Base-by-base conservation (phyloP, 2,329 filamentous ascomycete species). In the Aulographum hederae region DNA sequence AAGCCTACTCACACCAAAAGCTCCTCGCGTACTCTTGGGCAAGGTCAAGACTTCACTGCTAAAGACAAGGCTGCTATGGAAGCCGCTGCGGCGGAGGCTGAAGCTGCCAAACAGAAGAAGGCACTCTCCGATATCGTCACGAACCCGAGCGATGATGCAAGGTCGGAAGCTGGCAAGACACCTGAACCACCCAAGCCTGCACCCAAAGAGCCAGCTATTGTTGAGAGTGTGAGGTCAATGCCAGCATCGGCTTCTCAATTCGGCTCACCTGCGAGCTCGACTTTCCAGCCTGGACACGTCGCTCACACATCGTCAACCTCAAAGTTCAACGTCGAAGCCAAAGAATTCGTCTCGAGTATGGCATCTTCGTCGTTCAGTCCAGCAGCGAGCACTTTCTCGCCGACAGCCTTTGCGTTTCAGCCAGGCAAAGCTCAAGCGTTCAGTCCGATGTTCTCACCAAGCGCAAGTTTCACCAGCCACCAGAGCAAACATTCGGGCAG, bases 331-430 rank as follows among this genome's bases (percentile, higher is more conserved):
- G 84, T 91, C 18, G 71, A 77, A 38, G 86, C 86, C 0, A 78
- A 84, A 29, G 81, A 89, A 46, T 94, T 94, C 61, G 81, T 89
- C 46, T 94, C 94, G 61, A 66, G 76, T 32, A n/a, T n/a, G n/a
- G 62, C 63, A 3, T 51, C 46, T 14, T 28, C 15, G 13, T 25
- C 21, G 43, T 86, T 86, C 53, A 66, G 76, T 34, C 67, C 69
- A 5, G 52, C 52, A 21, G 56, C 56, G 12, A 57, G 61, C 2
- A 47, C 47, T 26, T 54, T 56, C 37, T 50, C 59, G 2, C 61
- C 61, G 12, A 53, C 54, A 4, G 44, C 43, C 28, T 50, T 51
- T 30, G 39, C 39, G 8, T 63, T 65, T 43, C 52, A 58, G 33
- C 54, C 58, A 39, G 34, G 32, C 20, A 37, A 46, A 46, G 30